Evolutionary conservation across 2,329 filamentous ascomycete species (phyloP), one percentile per base, ranked within the genome.

Genomic region (Claviceps digitariae): DNA sequence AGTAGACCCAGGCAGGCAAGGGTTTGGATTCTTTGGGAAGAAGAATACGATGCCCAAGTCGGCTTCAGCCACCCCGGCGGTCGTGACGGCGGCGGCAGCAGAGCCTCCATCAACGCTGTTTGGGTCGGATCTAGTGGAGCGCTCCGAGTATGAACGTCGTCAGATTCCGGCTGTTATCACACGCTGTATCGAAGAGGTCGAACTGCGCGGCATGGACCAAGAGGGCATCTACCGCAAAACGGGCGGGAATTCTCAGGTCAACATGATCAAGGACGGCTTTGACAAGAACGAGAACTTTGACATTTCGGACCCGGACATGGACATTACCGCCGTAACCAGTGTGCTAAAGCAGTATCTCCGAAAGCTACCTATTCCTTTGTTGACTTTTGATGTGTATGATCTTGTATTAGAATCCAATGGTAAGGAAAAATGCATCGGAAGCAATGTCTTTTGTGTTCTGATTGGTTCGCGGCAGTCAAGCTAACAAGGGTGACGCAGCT

Each of bases 221-320:
- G 93, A 97, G 71, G 93, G 93, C 57, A 95, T 98, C 61, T 98
- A 98, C 72, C 84, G 93, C 63, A 98, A 98, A 76, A 95, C 90
- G 50, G 93, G 93, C 54, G 93, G 90, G 59, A 90, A 86, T 62
- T 89, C 87, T 9, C 89, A 94, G 67, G 86, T 95, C 65, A 94
- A 95, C 67, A 77, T 81, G 63, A 87, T 98, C 61, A 88, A 91
- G 63, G 87, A 90, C 59, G 90, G 90, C 13, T 97, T 98, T 66
- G 90, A 96, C 67, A 85, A 83, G 67, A 84, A 81, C 55, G 80
- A 86, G 58, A 87, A 91, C 63, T 93, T 83, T 65, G 91, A 97
- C 65, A 94, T 98, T 54, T 94, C 90, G 3, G 93, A 97, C 62
- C 87, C 89, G 1, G 86, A 89, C 59, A 77, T 97, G 52, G 93